Percentiles rank a stretch among this genome's conserved stretches.
Evolutionary conservation across 768 basidiomycete genomes (phyloP).

Genomic region (Amanita thiersii): DNA sequence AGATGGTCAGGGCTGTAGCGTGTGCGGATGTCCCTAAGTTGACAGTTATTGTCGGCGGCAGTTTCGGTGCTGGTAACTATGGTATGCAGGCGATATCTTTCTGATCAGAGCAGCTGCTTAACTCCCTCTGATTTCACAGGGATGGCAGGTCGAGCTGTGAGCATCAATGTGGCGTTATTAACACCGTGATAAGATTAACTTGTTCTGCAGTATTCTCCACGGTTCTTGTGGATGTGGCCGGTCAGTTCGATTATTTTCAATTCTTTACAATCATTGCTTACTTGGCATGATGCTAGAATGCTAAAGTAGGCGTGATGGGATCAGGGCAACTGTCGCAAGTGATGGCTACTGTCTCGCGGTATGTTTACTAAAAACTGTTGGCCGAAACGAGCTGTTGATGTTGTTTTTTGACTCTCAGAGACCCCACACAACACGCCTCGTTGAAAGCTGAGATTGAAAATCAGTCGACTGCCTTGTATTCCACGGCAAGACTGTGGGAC

Average conservation of each 20-base stretch:
- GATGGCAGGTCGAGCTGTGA: conserved; percentile 88
- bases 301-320: conserved; percentile 94
- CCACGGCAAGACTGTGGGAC: conserved; percentile 91
- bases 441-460: conserved; percentile 79
- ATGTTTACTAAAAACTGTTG: conserved; percentile 14
- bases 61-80: conserved; percentile 94
- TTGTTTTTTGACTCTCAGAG: conserved; percentile 34
- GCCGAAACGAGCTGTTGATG: not conserved
- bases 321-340: conserved; percentile 89
- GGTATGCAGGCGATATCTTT: conserved; percentile 35
- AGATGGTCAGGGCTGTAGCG: conserved; percentile 94
- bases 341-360: conserved; percentile 87
- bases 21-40: conserved; percentile 93
- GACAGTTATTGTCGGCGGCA: conserved; percentile 88
- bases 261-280: conserved; percentile 6
- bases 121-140: conserved; percentile 38
- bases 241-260: conserved; percentile 32
- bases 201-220: conserved; percentile 79
- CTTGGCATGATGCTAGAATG: conserved; percentile 45
- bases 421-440: conserved; percentile 67
- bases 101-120: conserved; percentile 4
- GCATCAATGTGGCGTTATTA: conserved; percentile 19
- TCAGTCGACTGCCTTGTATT: conserved; percentile 83
- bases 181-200: conserved; percentile 4
- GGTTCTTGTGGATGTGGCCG: conserved; percentile 99